phyloP scores from a whole-genome alignment of 495 filamentous ascomycete genomes.

The Neurospora sp. region DNA sequence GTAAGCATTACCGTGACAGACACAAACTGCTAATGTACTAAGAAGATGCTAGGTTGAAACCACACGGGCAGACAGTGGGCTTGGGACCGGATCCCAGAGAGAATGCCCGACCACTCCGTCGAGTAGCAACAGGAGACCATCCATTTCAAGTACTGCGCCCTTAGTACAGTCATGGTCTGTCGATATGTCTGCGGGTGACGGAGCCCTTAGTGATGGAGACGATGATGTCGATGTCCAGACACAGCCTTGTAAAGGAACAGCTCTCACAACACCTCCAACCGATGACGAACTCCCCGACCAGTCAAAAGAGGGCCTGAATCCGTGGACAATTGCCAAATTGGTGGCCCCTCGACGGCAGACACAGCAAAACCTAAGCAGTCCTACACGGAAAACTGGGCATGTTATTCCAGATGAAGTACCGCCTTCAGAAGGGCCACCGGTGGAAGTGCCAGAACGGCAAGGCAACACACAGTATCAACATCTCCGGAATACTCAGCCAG shows the following conservation, averaged over 20 bases:
- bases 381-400: background rate
- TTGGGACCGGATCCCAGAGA: background rate
- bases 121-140: background rate
- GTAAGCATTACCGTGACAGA: background rate
- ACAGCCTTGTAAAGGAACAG: background rate
- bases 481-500: background rate
- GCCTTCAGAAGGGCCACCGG: background rate
- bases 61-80: background rate
- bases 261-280: background rate
- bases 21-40: background rate
- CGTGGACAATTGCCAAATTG: conserved; percentile 16
- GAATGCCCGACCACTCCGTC: background rate
- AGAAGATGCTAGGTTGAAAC: background rate
- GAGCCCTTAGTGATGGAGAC: conserved; percentile 5
- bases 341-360: background rate
- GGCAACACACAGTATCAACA: background rate
- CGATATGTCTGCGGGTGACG: conserved; percentile 11
- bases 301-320: conserved; percentile 16
- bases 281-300: background rate
- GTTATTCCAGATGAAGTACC: background rate
- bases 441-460: background rate
- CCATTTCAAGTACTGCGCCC: background rate
- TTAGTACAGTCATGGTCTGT: conserved; percentile 9
- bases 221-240: background rate
- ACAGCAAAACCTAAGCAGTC: background rate